A percentile compares a stretch with the other conserved stretches of the same genome.
These are phyloP conservation scores for Barnettozyma vustinii DNA, from an alignment of 805 yeast genomes.

Conservation along the genomic window DNA sequence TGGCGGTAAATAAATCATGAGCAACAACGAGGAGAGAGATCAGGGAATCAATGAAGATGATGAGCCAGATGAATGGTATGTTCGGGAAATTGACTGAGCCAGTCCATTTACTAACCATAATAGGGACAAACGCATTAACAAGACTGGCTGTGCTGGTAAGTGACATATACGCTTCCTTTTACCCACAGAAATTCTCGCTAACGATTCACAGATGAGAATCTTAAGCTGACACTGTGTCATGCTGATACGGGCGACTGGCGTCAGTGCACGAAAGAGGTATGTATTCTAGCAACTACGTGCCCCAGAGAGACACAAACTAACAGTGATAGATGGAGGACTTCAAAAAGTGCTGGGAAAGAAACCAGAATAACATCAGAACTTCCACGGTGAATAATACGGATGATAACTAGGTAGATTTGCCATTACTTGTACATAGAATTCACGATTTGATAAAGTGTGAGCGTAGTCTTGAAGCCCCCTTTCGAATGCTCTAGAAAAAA, in stretches of 20 bases:
- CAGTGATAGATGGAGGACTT: conserved; percentile 35
- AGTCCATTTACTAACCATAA: not conserved
- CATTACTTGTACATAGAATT: not conserved
- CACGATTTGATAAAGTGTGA: not conserved
- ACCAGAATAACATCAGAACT: conserved; percentile 35
- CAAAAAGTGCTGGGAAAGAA: conserved; percentile 37
- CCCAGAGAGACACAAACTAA: conserved; percentile 4
- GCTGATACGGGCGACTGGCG: conserved; percentile 85
- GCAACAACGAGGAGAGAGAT: conserved; percentile 8
- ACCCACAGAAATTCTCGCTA: not conserved
- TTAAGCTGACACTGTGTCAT: conserved; percentile 67
- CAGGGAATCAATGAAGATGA: conserved; percentile 40
- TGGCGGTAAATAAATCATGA: not conserved
- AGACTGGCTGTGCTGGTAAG: conserved; percentile 69
- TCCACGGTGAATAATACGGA: conserved; percentile 28
- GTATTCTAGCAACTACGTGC: conserved; percentile 15
- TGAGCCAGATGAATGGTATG: conserved; percentile 67
- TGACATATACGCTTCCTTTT: conserved; percentile 4
- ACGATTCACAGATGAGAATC: conserved; percentile 47
- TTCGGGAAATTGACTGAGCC: not conserved
- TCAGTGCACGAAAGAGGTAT: conserved; percentile 57
- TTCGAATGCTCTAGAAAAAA: not conserved
- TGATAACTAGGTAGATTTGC: not conserved
- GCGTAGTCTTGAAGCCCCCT: not conserved
- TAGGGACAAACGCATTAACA: conserved; percentile 65